These are phyloP conservation scores for Trichothecium sympodiale DNA, from an alignment of 2,329 filamentous ascomycete species.

Conservation along the genomic window DNA sequence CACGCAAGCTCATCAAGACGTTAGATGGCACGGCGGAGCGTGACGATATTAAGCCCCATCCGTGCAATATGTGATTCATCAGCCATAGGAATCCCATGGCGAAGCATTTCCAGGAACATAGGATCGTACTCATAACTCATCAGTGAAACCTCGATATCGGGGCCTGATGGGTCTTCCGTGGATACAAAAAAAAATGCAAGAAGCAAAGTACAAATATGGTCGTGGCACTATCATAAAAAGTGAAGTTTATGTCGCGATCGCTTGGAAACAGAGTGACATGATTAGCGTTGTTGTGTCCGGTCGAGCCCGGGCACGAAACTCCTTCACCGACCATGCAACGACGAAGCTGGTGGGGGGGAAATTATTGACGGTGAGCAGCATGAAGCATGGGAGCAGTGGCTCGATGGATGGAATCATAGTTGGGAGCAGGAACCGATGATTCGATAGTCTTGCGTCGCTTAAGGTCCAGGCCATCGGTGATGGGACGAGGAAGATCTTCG, in stretches of 20 bases:
- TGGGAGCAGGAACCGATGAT: constrained; percentile 36
- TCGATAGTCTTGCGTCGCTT: constrained; percentile 76
- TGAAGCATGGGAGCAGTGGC: constrained; percentile 33
- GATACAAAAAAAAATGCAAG: constrained; percentile 17
- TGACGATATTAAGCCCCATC: constrained; percentile 14
- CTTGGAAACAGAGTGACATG: constrained; percentile 1
- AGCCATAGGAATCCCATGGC: constrained; percentile 30
- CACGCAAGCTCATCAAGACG: neutral
- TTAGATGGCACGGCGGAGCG: neutral
- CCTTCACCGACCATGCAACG: neutral
- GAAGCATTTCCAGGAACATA: constrained; percentile 20
- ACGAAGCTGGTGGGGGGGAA: neutral
- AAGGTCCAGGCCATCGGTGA: constrained; percentile 51
- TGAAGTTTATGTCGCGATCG: neutral
- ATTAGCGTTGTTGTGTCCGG: neutral
- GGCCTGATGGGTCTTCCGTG: constrained; percentile 16
- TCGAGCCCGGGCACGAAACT: neutral
- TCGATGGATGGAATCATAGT: constrained; percentile 38
- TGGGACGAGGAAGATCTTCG: constrained; percentile 47
- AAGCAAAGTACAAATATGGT: constrained; percentile 8
- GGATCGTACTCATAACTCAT: constrained; percentile 26
- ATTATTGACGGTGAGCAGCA: constrained; percentile 27
- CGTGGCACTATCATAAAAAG: constrained; percentile 10
- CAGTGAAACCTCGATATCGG: constrained; percentile 17
- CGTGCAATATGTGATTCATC: constrained; percentile 33